Evolutionary conservation across 768 basidiomycete genomes (phyloP).

Genomic region (Boletus insuetus): DNA sequence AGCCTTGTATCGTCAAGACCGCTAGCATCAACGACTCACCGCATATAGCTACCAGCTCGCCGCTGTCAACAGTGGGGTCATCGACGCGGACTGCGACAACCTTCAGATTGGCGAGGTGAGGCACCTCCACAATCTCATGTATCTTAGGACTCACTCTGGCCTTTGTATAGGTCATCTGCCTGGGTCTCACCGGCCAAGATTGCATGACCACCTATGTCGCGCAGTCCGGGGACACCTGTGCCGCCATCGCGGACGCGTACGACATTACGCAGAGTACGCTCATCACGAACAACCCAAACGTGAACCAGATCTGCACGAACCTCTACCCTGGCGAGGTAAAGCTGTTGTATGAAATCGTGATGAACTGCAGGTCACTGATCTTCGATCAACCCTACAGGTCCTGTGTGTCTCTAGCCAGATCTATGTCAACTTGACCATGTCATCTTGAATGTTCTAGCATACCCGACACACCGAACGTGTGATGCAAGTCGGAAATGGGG

Average conservation of each 20-base stretch:
- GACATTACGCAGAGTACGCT: constrained; percentile 47
- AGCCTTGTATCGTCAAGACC: constrained; percentile 16
- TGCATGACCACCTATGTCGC: constrained; percentile 52
- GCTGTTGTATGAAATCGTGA: background rate
- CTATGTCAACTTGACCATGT: constrained; percentile 21
- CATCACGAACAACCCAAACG: constrained; percentile 62
- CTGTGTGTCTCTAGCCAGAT: constrained; percentile 24
- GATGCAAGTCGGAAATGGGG: background rate
- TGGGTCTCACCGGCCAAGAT: constrained; percentile 56
- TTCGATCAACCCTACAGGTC: constrained; percentile 13
- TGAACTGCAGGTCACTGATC: background rate
- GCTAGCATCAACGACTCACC: background rate
- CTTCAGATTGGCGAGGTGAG: constrained; percentile 49
- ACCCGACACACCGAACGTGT: background rate
- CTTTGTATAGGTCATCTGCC: constrained; percentile 44
- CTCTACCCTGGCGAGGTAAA: constrained; percentile 59
- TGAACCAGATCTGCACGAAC: constrained; percentile 50
- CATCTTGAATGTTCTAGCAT: constrained; percentile 1
- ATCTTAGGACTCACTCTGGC: background rate
- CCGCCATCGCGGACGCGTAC: constrained; percentile 36
- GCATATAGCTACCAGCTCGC: constrained; percentile 54
- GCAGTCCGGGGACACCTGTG: constrained; percentile 50
- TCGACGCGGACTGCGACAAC: constrained; percentile 56
- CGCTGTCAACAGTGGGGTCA: constrained; percentile 43
- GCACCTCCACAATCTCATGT: background rate